Conservation (phyloP, 108 stramenopile genomes). For the Nitzschia sp. region DNA sequence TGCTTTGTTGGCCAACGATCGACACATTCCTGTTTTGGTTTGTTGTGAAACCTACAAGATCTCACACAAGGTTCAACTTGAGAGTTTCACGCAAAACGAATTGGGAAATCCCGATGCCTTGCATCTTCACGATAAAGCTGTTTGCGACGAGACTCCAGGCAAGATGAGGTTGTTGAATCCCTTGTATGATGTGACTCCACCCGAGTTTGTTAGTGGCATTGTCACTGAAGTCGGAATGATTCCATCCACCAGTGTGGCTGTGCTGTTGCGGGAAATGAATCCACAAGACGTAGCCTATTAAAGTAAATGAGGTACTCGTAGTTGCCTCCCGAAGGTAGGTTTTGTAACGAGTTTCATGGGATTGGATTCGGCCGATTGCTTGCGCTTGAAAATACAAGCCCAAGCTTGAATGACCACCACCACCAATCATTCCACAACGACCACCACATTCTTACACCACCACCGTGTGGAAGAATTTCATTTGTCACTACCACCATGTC, state of each 20-base stretch:
- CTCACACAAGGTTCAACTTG: constrained; percentile 94
- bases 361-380: too few relatives aligned
- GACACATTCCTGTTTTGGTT: constrained; percentile 93
- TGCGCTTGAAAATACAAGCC: too few relatives aligned
- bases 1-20: constrained; percentile 84
- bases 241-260: constrained; percentile 95
- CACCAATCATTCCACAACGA: too few relatives aligned
- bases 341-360: too few relatives aligned
- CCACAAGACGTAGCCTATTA: constrained; percentile 46
- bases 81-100: constrained; percentile 94
- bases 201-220: constrained; percentile 93
- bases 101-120: constrained; percentile 89
- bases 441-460: too few relatives aligned
- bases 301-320: too few relatives aligned
- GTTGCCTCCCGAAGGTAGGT: too few relatives aligned
- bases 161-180: constrained; percentile 84
- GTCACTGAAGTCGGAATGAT: constrained; percentile 97
- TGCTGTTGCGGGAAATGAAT: constrained; percentile 93
- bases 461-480: too few relatives aligned
- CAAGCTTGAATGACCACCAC: too few relatives aligned
- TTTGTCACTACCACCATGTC: too few relatives aligned
- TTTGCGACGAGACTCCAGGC: constrained; percentile 18
- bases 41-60: constrained; percentile 99
- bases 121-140: constrained; percentile 21
- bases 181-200: constrained; percentile 94